Conservation (phyloP, 495 filamentous ascomycete genomes). For the Penicillium canescens region DNA sequence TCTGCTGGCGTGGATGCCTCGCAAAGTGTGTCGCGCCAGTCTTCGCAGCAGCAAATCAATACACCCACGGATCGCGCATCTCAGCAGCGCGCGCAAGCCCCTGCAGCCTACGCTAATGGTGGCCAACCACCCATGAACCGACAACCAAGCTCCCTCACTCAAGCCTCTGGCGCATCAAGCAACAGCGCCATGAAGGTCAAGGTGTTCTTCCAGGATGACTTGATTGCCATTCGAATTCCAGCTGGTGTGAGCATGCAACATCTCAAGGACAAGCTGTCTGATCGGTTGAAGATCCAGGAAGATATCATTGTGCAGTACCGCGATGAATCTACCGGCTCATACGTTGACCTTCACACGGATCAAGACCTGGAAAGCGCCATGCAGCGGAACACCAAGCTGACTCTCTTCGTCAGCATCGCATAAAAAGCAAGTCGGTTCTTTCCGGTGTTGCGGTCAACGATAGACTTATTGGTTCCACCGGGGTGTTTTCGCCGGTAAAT, state of each 20-base stretch:
- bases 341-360: slow-evolving; percentile 72
- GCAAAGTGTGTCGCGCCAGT: slow-evolving; percentile 67
- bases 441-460: slow-evolving; percentile 11
- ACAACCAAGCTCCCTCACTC: slow-evolving; percentile 72
- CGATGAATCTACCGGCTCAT: slow-evolving; percentile 78
- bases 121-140: slow-evolving; percentile 61
- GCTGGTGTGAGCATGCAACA: slow-evolving; percentile 74
- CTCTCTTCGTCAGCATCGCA: slow-evolving; percentile 69
- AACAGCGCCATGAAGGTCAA: slow-evolving; percentile 80
- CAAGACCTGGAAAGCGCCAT: slow-evolving; percentile 78
- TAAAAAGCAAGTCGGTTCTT: slow-evolving; percentile 22
- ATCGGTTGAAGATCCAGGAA: slow-evolving; percentile 73
- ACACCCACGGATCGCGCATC: slow-evolving; percentile 58
- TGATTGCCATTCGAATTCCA: slow-evolving; percentile 88
- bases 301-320: slow-evolving; percentile 79
- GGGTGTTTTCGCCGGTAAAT: slow-evolving; percentile 13
- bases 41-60: slow-evolving; percentile 70
- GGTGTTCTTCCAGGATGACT: slow-evolving; percentile 85
- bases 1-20: slow-evolving; percentile 58
- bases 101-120: slow-evolving; percentile 41
- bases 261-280: slow-evolving; percentile 77
- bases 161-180: slow-evolving; percentile 57
- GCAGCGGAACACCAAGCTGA: slow-evolving; percentile 81
- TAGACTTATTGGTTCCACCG: slow-evolving; percentile 21
- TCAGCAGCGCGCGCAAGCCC: slow-evolving; percentile 58